Percentiles rank a stretch among this genome's conserved stretches.
These are phyloP conservation scores for Globisporangium spiculum DNA, from an alignment of 352 stramenopile species.

Conservation along the genomic window DNA sequence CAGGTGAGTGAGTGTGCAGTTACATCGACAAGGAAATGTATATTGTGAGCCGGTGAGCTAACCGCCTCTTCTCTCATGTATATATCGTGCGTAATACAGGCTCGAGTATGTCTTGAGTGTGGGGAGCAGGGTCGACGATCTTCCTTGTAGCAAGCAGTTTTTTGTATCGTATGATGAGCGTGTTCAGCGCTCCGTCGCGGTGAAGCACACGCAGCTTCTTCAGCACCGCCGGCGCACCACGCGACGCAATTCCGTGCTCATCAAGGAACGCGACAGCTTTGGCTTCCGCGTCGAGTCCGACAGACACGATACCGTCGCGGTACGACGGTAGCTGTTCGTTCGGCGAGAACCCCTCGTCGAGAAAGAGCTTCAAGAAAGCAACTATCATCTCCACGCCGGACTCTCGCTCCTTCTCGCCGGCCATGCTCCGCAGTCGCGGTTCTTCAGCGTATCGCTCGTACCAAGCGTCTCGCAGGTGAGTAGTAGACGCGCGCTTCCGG, in stretches of 20 bases:
- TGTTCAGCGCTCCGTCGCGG: neutral
- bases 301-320: neutral
- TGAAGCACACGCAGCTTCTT: neutral
- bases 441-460: conserved; percentile 2
- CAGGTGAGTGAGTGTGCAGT: neutral
- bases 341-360: neutral
- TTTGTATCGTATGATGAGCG: neutral
- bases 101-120: neutral
- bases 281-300: neutral
- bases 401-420: neutral
- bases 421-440: neutral
- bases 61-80: neutral
- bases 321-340: neutral
- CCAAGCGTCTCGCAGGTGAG: neutral
- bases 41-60: neutral
- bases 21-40: neutral
- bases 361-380: neutral
- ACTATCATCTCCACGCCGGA: neutral
- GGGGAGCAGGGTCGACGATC: neutral
- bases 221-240: neutral
- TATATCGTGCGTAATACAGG: neutral
- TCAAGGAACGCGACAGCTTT: neutral
- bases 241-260: neutral
- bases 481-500: neutral
- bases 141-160: neutral